Evolutionary conservation across 2,329 filamentous ascomycete genomes (phyloP).

Genomic region (Fusarium tjaetaba): DNA sequence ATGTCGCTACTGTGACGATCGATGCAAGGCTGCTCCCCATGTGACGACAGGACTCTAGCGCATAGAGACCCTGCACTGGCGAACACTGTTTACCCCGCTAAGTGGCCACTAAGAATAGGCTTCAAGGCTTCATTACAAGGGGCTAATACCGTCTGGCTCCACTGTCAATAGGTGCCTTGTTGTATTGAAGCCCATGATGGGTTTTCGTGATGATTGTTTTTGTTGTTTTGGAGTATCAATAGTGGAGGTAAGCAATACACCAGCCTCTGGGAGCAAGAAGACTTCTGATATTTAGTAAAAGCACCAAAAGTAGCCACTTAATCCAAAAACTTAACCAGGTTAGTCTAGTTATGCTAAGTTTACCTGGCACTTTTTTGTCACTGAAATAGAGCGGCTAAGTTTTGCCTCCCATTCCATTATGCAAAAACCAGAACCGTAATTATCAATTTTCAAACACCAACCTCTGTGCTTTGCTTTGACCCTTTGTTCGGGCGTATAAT

Average conservation of each 20-base stretch:
- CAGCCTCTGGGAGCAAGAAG: background rate
- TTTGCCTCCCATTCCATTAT: background rate
- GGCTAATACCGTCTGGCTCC: background rate
- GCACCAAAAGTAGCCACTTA: too few relatives aligned
- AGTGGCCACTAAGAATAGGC: conserved; percentile 15
- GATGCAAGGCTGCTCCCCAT: conserved; percentile 33
- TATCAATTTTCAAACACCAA: conserved; percentile 40
- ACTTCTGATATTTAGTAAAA: background rate
- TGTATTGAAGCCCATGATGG: background rate
- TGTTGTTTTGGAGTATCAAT: conserved; percentile 1
- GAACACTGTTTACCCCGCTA: conserved; percentile 28
- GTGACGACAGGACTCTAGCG: conserved; percentile 30
- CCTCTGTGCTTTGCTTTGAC: conserved; percentile 28
- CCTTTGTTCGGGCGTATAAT: conserved; percentile 32
- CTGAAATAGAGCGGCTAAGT: background rate
- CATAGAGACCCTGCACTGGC: conserved; percentile 26
- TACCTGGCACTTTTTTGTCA: background rate
- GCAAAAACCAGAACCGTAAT: conserved; percentile 26
- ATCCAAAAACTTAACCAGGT: background rate
- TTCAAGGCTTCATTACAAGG: conserved; percentile 18
- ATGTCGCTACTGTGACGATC: conserved; percentile 11
- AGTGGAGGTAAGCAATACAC: background rate
- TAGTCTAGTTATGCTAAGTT: background rate
- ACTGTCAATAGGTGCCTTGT: background rate
- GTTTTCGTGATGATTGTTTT: background rate